Conservation (phyloP, 768 basidiomycete genomes). For the Lentinula aciculospora region DNA sequence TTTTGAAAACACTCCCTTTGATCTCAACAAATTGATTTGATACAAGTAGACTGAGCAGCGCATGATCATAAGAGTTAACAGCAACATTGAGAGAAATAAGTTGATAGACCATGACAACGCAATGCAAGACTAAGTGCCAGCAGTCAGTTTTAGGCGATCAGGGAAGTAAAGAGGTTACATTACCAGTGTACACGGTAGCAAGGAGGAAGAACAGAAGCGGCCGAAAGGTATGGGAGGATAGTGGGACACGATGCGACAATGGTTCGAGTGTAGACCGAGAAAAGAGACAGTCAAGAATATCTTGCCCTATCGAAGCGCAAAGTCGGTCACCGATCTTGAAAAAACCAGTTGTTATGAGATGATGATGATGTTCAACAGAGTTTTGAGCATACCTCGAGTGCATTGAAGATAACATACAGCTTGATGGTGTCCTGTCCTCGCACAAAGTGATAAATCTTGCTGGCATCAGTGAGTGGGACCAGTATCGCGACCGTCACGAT, state of each 20-base stretch:
- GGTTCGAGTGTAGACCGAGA: conserved; percentile 84
- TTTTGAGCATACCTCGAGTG: conserved; percentile 73
- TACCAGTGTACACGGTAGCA: conserved; percentile 79
- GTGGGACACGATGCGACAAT: conserved; percentile 54
- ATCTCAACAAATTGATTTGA: conserved; percentile 99
- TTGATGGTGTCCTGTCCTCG: conserved; percentile 99
- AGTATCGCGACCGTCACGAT: conserved; percentile 69
- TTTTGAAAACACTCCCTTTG: conserved; percentile 99
- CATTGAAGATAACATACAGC: conserved; percentile 98
- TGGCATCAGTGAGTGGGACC: conserved; percentile 84
- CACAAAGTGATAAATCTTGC: conserved; percentile 97
- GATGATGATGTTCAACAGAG: not conserved
- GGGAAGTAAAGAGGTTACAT: conserved; percentile 17
- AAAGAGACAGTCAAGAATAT: conserved; percentile 93
- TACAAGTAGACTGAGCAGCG: conserved; percentile 87
- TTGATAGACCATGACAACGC: conserved; percentile 95
- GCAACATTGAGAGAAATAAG: conserved; percentile 94
- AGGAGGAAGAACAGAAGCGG: conserved; percentile 83
- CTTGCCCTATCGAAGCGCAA: conserved; percentile 95
- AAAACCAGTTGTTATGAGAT: not conserved
- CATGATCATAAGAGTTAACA: conserved; percentile 96
- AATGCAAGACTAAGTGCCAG: conserved; percentile 62
- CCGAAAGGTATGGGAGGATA: conserved; percentile 63
- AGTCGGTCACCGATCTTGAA: conserved; percentile 87
- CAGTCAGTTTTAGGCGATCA: not conserved